A percentile compares a stretch with the other conserved stretches of the same genome.
phyloP scores from a whole-genome alignment of 2,329 filamentous ascomycete species.

The Phoma sp. region DNA sequence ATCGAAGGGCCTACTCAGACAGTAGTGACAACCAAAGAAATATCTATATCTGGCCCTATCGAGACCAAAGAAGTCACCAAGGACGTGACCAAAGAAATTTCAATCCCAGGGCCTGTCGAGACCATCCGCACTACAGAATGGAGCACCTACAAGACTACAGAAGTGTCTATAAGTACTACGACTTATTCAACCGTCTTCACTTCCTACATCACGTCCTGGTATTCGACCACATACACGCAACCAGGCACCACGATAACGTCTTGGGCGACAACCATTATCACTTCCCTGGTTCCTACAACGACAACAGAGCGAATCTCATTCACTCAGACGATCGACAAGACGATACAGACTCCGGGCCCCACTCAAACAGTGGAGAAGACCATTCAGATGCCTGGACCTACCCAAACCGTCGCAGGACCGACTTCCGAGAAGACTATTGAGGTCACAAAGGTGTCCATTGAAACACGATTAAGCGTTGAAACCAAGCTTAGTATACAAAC shows the following conservation, averaged over 20 bases:
- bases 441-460: conserved; percentile 5
- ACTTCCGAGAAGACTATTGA: conserved; percentile 4
- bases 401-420: not conserved
- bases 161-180: conserved; percentile 5
- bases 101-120: not conserved
- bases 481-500: not conserved
- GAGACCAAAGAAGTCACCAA: not conserved
- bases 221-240: not conserved
- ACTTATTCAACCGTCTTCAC: conserved; percentile 11
- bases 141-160: conserved; percentile 6
- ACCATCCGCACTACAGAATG: conserved; percentile 2
- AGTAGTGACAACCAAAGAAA: conserved; percentile 11
- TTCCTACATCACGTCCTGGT: conserved; percentile 3
- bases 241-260: conserved; percentile 4
- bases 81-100: no score
- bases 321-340: conserved; percentile 9
- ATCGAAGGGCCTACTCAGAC: conserved; percentile 15
- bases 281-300: not conserved
- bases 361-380: conserved; percentile 5
- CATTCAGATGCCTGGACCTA: conserved; percentile 13
- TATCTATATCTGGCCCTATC: conserved; percentile 26
- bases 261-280: not conserved
- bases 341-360: conserved; percentile 2
- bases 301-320: conserved; percentile 1
- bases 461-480: conserved; percentile 4